Evolutionary conservation across 1,139 yeast species (phyloP).

Genomic region (Ogataea hybrid): DNA sequence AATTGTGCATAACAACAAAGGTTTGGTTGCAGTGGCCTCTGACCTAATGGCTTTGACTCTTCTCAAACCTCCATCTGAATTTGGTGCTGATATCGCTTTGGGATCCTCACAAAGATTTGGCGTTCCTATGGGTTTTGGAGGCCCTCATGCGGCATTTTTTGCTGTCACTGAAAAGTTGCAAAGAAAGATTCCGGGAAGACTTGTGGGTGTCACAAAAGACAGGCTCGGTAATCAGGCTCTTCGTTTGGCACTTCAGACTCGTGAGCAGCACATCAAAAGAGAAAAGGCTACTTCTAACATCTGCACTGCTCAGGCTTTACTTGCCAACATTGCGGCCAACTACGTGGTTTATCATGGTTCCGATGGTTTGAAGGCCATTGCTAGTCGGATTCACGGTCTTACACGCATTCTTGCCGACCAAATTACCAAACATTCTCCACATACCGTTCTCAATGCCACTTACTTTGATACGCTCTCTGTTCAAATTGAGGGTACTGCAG

Average conservation of each 20-base stretch:
- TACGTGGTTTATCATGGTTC: conserved; percentile 98
- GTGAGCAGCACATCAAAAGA: conserved; percentile 97
- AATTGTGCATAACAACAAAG: conserved; percentile 67
- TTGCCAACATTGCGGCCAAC: conserved; percentile 94
- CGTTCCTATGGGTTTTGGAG: conserved; percentile 97
- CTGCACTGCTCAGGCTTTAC: conserved; percentile 95
- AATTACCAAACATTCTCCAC: conserved; percentile 43
- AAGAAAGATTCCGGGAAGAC: conserved; percentile 94
- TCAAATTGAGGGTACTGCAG: conserved; percentile 52
- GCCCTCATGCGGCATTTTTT: conserved; percentile 98
- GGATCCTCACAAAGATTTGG: conserved; percentile 97
- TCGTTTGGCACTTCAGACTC: conserved; percentile 91
- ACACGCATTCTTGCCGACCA: conserved; percentile 69
- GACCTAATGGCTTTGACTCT: conserved; percentile 87
- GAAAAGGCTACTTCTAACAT: conserved; percentile 97
- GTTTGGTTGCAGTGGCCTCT: conserved; percentile 79
- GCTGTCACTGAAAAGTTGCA: conserved; percentile 77
- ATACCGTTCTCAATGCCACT: conserved; percentile 51
- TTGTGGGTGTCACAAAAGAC: conserved; percentile 91
- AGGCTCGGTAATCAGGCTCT: conserved; percentile 85
- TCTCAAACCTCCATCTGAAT: conserved; percentile 76
- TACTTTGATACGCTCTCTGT: conserved; percentile 92
- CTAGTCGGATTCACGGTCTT: conserved; percentile 71
- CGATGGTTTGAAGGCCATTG: conserved; percentile 78
- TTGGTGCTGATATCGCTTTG: conserved; percentile 90